Conservation (phyloP, 2,329 filamentous ascomycete species). For the Nigrospora osmanthi region DNA sequence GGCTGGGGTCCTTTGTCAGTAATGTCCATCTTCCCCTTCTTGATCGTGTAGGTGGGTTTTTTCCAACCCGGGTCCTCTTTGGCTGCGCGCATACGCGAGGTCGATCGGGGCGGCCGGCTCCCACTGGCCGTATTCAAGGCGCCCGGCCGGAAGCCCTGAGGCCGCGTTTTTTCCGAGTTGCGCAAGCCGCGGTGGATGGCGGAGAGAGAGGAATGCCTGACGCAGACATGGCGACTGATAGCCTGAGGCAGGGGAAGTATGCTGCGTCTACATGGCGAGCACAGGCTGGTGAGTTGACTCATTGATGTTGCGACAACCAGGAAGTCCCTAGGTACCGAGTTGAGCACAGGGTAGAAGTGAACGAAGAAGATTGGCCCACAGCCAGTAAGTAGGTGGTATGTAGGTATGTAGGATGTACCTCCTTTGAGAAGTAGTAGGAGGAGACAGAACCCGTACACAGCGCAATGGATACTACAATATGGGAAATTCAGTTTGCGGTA, state of each 20-base stretch:
- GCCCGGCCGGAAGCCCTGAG: slow-evolving; percentile 18
- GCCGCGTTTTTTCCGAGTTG: slow-evolving; percentile 23
- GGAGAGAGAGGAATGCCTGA: slow-evolving; percentile 51
- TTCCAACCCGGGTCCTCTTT: slow-evolving; percentile 9
- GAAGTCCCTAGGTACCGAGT: too few relatives aligned
- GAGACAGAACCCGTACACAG: too few relatives aligned
- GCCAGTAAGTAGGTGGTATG: too few relatives aligned
- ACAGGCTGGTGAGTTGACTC: slow-evolving; percentile 16
- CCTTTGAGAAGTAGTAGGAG: too few relatives aligned
- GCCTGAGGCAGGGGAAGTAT: slow-evolving; percentile 7
- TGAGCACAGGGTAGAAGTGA: too few relatives aligned
- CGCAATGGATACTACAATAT: too few relatives aligned
- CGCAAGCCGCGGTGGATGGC: slow-evolving; percentile 63
- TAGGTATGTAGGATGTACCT: too few relatives aligned
- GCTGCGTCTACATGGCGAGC: slow-evolving; percentile 18
- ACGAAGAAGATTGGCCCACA: too few relatives aligned
- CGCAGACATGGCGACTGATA: slow-evolving; percentile 8
- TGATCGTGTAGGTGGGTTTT: slow-evolving; percentile 24
- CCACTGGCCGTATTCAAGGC: slow-evolving; percentile 19
- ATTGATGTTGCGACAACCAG: slow-evolving; percentile 7
- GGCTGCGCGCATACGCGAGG: background rate
- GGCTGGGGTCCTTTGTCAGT: slow-evolving; percentile 30
- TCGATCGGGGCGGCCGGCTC: slow-evolving; percentile 11
- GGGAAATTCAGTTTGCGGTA: too few relatives aligned
- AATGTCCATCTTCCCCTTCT: slow-evolving; percentile 45